Conservation (phyloP, 1,139 yeast species). For the Chernovozyma aurita region DNA sequence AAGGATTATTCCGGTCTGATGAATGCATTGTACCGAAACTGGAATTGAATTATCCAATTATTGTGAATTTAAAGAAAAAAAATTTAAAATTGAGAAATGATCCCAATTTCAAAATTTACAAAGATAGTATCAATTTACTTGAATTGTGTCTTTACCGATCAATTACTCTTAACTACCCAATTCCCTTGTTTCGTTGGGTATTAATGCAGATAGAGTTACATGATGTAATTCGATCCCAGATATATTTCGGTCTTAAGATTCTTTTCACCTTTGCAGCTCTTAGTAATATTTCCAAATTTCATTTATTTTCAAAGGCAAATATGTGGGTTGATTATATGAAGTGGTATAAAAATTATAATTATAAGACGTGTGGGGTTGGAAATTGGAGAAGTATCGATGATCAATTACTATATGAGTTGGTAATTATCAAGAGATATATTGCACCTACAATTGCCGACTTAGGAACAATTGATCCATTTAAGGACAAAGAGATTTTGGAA, state of each 20-base stretch:
- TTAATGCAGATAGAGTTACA: conserved; percentile 15
- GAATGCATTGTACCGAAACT: conserved; percentile 3
- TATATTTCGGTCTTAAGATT: conserved; percentile 22
- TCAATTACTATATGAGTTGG: conserved; percentile 11
- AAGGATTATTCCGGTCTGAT: conserved; percentile 8
- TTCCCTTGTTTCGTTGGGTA: conserved; percentile 27
- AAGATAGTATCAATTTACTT: conserved; percentile 11
- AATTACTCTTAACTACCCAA: conserved; percentile 16
- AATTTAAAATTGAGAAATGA: conserved; percentile 7
- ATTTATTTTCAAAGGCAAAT: conserved; percentile 15
- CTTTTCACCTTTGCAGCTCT: conserved; percentile 21
- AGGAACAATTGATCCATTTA: neutral
- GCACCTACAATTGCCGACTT: neutral
- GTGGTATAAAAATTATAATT: conserved; percentile 18
- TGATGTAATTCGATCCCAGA: conserved; percentile 15
- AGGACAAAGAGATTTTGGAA: neutral
- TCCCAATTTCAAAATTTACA: conserved; percentile 7
- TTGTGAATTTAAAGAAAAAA: conserved; percentile 12
- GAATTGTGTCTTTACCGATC: conserved; percentile 13
- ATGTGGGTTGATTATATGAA: conserved; percentile 25
- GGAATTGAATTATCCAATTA: conserved; percentile 15
- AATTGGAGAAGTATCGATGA: conserved; percentile 17
- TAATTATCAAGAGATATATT: neutral
- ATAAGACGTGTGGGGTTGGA: conserved; percentile 8
- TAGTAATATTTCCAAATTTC: conserved; percentile 17